Conservation (phyloP, 2,329 filamentous ascomycete species). For the Aspergillus udagawae region DNA sequence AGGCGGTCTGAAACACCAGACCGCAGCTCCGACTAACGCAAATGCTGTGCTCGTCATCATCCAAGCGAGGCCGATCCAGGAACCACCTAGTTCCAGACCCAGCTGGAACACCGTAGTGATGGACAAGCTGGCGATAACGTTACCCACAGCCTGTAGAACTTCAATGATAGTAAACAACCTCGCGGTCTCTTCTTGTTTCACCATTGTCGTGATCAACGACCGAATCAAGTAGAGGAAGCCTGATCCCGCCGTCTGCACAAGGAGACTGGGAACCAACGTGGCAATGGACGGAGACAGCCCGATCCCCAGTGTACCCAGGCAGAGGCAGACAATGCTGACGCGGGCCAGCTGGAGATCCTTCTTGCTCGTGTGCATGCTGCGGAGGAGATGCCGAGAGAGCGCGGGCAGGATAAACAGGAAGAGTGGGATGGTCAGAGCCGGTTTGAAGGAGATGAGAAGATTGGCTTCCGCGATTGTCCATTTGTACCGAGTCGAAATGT, state of each 20-base stretch:
- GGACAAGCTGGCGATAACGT: constrained; percentile 45
- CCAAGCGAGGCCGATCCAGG: constrained; percentile 49
- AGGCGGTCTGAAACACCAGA: constrained; percentile 26
- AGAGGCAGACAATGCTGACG: constrained; percentile 42
- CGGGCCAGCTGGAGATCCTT: constrained; percentile 48
- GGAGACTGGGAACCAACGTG: constrained; percentile 42
- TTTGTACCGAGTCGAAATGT: constrained; percentile 49
- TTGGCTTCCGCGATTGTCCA: constrained; percentile 46
- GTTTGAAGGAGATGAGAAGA: constrained; percentile 44
- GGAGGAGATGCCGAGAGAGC: constrained; percentile 36
- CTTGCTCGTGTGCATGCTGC: constrained; percentile 33
- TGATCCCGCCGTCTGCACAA: constrained; percentile 47
- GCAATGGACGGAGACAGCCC: constrained; percentile 43
- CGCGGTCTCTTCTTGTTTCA: constrained; percentile 47
- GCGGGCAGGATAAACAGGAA: constrained; percentile 45
- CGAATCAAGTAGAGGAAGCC: constrained; percentile 47
- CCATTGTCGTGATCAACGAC: constrained; percentile 46
- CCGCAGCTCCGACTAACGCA: constrained; percentile 24
- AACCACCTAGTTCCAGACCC: constrained; percentile 43
- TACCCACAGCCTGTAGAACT: constrained; percentile 46
- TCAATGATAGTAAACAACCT: constrained; percentile 49
- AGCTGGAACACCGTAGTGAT: constrained; percentile 45
- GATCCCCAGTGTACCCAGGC: constrained; percentile 44
- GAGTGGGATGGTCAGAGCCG: constrained; percentile 45
- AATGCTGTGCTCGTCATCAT: constrained; percentile 37